Percentiles rank a stretch among this genome's conserved stretches.
Conservation (phyloP, 1,284 basidiomycete genomes). For the Austroboletus niveus region DNA sequence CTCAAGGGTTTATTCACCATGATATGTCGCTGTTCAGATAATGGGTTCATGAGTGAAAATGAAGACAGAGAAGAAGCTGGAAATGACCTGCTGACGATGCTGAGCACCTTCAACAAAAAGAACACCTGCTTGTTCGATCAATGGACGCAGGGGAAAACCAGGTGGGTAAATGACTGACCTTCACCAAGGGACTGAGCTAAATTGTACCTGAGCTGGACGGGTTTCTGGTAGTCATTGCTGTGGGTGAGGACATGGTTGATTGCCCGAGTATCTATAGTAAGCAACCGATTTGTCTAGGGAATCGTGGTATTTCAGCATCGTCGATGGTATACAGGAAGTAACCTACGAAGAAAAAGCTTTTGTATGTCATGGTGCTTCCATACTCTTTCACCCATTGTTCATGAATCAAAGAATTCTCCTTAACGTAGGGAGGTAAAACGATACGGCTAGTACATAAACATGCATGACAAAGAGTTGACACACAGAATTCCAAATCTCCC, state of each 20-base stretch:
- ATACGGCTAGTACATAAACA: neutral
- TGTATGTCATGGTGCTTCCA: constrained; percentile 50
- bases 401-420: constrained; percentile 39
- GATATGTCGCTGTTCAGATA: constrained; percentile 15
- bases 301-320: neutral
- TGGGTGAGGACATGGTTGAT: constrained; percentile 41
- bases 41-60: neutral
- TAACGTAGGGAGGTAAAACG: neutral
- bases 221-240: constrained; percentile 36
- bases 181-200: constrained; percentile 30
- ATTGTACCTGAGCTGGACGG: constrained; percentile 18
- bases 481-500: constrained; percentile 42
- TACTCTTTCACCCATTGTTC: constrained; percentile 56
- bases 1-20: constrained; percentile 13
- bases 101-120: constrained; percentile 25
- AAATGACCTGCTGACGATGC: constrained; percentile 27
- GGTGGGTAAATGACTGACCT: constrained; percentile 14
- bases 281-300: constrained; percentile 18
- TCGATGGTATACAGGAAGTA: neutral
- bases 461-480: constrained; percentile 7
- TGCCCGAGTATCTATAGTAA: constrained; percentile 37
- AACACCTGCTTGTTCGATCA: constrained; percentile 10
- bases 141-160: neutral
- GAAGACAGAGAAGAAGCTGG: neutral
- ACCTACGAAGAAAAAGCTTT: constrained; percentile 46